Base-by-base conservation (phyloP, 306 rosid species). In the Abrus precatorius region DNA sequence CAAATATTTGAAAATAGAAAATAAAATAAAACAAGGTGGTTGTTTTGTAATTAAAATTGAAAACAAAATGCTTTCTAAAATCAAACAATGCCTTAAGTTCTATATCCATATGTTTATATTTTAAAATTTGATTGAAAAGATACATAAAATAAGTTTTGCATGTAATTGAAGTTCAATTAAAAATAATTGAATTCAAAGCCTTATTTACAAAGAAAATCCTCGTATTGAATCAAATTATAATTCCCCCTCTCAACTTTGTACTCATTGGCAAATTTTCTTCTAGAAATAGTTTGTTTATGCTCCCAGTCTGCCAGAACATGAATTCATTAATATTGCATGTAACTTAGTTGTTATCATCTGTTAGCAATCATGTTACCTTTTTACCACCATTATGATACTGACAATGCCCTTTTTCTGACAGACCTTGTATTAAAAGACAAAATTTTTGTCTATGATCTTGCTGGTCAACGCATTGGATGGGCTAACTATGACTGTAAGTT, bases 351-450 rank as follows among this genome's bases (percentile, higher is more conserved):
- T 41, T 48, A 38, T 61, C 62, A 6, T 83, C 34, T 40, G 4
- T 43, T 4, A 11, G 14, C 8, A 2, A 47, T 32, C 50, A 55
- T 20, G 2, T 33, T 61, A 47, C 60, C 75, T 63, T 54, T 38
- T 59, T 74, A 61, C 38, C 55, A 70, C 20, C 3, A 50, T 61
- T 5, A 68, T 79, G 47, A 68, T 63, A 11, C 56, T 84, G n/a
- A 82, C 61, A 36, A 30, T 11, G 9, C 40, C 14, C 41, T 38
- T 75, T 67, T 78, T 78, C 76, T 55, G 69, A 74, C 96, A 95
- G 99, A 95, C 83, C 94, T 95, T 67, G 94, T 93, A 69, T 82
- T 95, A 3, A 95, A 93, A 80, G 98, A 95, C 88, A 89, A 88
- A 86, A 91, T 93, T 33, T 80, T 95, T 44, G 92, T 95, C 62